Base-by-base conservation (phyloP, 495 filamentous ascomycete genomes). In the Neurospora sp. region DNA sequence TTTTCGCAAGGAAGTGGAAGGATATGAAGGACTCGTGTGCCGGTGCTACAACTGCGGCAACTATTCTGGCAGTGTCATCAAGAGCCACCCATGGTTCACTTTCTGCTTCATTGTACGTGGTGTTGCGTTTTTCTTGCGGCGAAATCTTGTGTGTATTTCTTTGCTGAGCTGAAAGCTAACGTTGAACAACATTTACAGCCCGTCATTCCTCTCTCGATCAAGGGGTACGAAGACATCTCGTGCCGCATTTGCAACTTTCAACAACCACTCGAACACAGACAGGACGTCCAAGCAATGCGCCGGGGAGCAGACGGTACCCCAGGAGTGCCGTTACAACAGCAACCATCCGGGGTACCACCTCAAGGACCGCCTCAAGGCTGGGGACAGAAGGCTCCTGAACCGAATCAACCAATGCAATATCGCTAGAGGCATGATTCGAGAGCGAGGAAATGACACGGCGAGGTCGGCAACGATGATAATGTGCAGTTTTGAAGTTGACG, bases 21-120 rank as follows among this genome's bases (percentile, higher is more conserved):
- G 87, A 20, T 87, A 86, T 76, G 85, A 88, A 71, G 83, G 84
- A 42, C 69, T 87, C 71, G 78, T 83, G 20, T 88, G 86, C 76
- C 85, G 86, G 72, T 88, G 87, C 73, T 82, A 85, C 73, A 87
- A 88, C 80, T 88, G 87, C 77, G 87, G 87, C 18, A 88, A 88
- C 79, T 84, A 83, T 68, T 79, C 81, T 1, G 87, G 80, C 12
- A 81, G 80, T 22, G 85, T 88, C 61, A 81, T 87, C 72, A 87
- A 87, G 75, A 83, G 82, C 53, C 82, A 87, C 69, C 86, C 86
- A 0, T 88, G 86, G 85, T 88, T 88, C 70, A 88, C 87, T 14
- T 87, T 88, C 75, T 88, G 87, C 79, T 88, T 88, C 73, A 72
- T 88, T 41, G 85, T 85, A 77, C 75, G 85, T 82, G 27, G 14